Base-by-base conservation (phyloP, 108 stramenopile genomes). In the Discostella pseudostelligera region DNA sequence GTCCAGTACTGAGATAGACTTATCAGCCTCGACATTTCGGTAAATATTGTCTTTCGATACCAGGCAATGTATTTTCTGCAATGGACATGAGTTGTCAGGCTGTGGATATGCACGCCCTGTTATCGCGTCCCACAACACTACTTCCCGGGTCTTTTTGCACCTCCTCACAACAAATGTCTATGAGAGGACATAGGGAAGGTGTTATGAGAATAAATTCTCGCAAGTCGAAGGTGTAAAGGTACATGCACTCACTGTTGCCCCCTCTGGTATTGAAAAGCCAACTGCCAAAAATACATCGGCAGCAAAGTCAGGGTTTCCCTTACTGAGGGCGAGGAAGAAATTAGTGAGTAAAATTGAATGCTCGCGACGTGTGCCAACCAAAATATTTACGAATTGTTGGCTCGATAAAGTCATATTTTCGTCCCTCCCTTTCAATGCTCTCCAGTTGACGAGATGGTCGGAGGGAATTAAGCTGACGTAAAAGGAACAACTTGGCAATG, bases 321-420 rank as follows among this genome's bases (percentile, higher is more conserved):
- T 49, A 26, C 78, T 62, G 28, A 92, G 70, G 59, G 83, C 74
- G 21, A 72, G 19, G 32, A 90, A 79, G 62, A 65, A 90, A 51
- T 93, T 93, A 57, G 75, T 78, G 22, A 93, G 67, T 40, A 88
- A 66, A 24, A 87, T 56, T 9, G 87, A 84, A 42, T 88, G 89
- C 57, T 93, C 91, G 46, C 86, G 83, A 60, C 68, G 64, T 36
- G 88, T 87, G 8, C 89, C 91, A 19, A 87, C 89, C 7, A 83
- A 58, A 24, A 93, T 89, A 43, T 87, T 81, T 39, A 89, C 61
- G 47, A 83, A 79, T 64, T 93, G 80, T 35, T 84, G 83, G 11
- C 65, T 70, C 16, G 91, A 82, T 48, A 84, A 81, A 76, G 84
- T 84, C 49, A 90, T 62, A 55, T 87, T 81, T 9, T 39, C 44